Conservation (phyloP, 169 alveolate species). For the Plasmodium gallinaceum region DNA sequence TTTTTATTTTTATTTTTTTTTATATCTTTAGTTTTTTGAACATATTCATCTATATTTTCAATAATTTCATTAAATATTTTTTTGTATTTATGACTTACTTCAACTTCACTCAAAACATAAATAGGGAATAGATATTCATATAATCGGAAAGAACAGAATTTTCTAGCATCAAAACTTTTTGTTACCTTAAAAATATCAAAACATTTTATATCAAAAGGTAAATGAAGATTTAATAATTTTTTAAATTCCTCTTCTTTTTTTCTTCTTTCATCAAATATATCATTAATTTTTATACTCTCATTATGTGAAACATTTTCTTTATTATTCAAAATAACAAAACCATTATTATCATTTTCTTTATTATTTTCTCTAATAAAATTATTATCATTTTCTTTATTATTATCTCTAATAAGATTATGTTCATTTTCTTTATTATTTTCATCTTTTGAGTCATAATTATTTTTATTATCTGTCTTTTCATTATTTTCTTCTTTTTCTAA, state of each 20-base stretch:
- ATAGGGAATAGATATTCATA: constrained; percentile 88
- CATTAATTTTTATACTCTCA: neutral
- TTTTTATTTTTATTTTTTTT: constrained; percentile 13
- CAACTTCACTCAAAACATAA: constrained; percentile 76
- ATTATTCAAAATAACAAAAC: neutral
- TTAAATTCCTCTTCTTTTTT: constrained; percentile 77
- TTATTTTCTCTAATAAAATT: neutral
- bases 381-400: neutral
- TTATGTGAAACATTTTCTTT: neutral
- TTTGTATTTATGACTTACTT: constrained; percentile 48
- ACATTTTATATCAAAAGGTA: constrained; percentile 84
- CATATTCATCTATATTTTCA: constrained; percentile 38
- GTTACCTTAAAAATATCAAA: constrained; percentile 86
- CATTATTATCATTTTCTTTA: neutral
- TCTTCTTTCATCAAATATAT: constrained; percentile 38
- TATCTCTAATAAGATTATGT: neutral
- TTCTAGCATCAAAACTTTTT: constrained; percentile 89
- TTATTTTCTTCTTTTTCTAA: neutral
- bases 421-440: neutral
- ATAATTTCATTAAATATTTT: constrained; percentile 33
- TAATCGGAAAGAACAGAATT: constrained; percentile 87
- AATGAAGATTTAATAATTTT: constrained; percentile 65
- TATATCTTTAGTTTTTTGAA: constrained; percentile 17
- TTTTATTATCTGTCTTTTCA: neutral
- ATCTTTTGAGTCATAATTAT: neutral